A percentile compares a stretch with the other conserved stretches of the same genome.
Conservation (phyloP, 331 rosid genomes). For the Malus hybrid region DNA sequence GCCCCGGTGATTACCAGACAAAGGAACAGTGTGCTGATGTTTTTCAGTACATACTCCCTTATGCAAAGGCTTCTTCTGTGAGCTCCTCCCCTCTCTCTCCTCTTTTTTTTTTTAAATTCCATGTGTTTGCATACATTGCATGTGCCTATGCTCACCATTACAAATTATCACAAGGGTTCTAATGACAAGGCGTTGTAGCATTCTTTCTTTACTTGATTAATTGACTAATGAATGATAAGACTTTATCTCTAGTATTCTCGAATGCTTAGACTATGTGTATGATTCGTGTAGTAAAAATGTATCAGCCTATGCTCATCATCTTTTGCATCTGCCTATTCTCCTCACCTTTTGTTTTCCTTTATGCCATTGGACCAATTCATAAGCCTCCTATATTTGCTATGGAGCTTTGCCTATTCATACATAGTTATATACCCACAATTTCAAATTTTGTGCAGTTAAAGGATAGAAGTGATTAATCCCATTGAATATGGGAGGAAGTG, state of each 20-base stretch:
- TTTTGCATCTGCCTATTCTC: too few species aligned
- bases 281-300: too few species aligned
- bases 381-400: neutral
- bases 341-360: too few species aligned
- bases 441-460: slow-evolving; percentile 22
- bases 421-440: neutral
- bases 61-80: slow-evolving; percentile 96
- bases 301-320: too few species aligned
- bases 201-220: too few species aligned
- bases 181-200: neutral
- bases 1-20: slow-evolving; percentile 93
- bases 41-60: slow-evolving; percentile 90
- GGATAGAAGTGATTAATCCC: slow-evolving; percentile 79
- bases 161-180: neutral
- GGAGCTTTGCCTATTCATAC: neutral
- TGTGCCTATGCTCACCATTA: neutral
- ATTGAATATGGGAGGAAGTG: slow-evolving; percentile 87
- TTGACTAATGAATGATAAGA: too few species aligned
- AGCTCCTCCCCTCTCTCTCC: slow-evolving; percentile 27
- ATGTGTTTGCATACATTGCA: neutral
- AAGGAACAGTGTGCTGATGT: slow-evolving; percentile 97
- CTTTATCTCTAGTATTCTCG: too few species aligned
- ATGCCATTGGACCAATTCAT: neutral
- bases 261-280: too few species aligned
- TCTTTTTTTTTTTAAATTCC: neutral